These are phyloP conservation scores for Chenopodium suecicum DNA, from an alignment of 148 eudicot species.

Conservation along the genomic window DNA sequence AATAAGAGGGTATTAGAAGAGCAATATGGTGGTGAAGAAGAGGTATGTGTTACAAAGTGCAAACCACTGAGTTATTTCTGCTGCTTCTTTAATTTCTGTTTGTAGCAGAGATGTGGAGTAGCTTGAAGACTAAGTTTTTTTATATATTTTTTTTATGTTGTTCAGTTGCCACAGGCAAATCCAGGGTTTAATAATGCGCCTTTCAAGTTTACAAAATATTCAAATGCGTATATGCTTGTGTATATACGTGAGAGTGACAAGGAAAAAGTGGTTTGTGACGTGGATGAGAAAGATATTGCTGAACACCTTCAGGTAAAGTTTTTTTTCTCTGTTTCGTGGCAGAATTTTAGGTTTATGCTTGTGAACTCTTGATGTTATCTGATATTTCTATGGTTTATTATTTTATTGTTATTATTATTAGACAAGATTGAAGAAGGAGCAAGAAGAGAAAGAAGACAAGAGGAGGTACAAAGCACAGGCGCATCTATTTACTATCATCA, in stretches of 20 bases:
- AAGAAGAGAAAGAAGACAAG: slow-evolving; percentile 89
- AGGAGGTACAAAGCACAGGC: slow-evolving; percentile 91
- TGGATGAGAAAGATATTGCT: slow-evolving; percentile 93
- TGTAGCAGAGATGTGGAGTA: background rate
- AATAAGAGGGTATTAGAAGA: slow-evolving; percentile 77
- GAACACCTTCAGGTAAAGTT: slow-evolving; percentile 84
- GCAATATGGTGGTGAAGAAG: slow-evolving; percentile 98
- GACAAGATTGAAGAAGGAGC: slow-evolving; percentile 85
- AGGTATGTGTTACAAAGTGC: slow-evolving; percentile 42
- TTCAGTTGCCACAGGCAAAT: slow-evolving; percentile 81
- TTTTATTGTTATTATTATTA: slow-evolving; percentile 19
- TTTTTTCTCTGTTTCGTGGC: slow-evolving; percentile 17
- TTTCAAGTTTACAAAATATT: slow-evolving; percentile 89
- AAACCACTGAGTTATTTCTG: background rate
- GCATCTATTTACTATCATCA: slow-evolving; percentile 92
- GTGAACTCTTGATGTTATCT: background rate
- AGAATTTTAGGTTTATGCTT: background rate
- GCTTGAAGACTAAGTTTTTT: background rate
- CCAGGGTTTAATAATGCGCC: slow-evolving; percentile 87
- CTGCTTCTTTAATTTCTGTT: background rate
- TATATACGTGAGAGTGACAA: slow-evolving; percentile 95
- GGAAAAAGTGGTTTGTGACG: slow-evolving; percentile 88
- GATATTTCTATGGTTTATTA: background rate
- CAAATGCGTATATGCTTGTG: slow-evolving; percentile 98
- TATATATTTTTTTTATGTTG: slow-evolving; percentile 13